These are phyloP conservation scores for Coelastrella sp. DNA, from an alignment of 139 green algal species.

Conservation along the genomic window DNA sequence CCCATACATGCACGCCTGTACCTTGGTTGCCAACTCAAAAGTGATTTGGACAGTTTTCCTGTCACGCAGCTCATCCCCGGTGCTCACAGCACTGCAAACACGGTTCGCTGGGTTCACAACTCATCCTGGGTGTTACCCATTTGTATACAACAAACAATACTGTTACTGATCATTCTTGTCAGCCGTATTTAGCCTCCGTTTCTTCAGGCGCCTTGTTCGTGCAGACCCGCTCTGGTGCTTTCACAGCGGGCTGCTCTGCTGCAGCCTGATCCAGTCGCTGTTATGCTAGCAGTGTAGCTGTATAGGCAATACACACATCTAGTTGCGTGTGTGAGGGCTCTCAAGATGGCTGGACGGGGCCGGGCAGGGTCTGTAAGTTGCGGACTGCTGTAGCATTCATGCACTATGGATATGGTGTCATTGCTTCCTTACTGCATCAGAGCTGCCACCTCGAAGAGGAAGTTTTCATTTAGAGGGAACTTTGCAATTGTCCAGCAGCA, in stretches of 20 bases:
- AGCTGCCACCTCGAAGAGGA: no score
- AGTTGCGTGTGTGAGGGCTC: not conserved
- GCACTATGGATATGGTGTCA: not conserved
- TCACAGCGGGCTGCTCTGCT: not conserved
- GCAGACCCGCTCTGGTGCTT: not conserved
- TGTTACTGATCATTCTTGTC: not conserved
- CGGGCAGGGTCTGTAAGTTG: not conserved
- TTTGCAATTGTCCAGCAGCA: not conserved
- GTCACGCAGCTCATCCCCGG: not conserved
- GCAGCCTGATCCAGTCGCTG: not conserved
- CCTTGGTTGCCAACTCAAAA: no score
- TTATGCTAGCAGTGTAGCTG: not conserved
- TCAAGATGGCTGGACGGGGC: not conserved
- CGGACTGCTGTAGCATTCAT: not conserved
- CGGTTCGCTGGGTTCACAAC: not conserved
- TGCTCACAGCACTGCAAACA: not conserved
- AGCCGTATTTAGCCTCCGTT: not conserved
- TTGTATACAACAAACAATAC: not conserved
- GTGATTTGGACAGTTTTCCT: not conserved
- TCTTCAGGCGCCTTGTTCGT: not conserved
- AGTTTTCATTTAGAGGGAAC: not conserved
- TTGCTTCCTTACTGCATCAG: not conserved
- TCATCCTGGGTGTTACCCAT: not conserved
- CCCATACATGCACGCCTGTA: not conserved
- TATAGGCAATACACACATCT: not conserved